These are phyloP conservation scores for Flammula alnicola DNA, from an alignment of 1,284 basidiomycete genomes.

Conservation along the genomic window DNA sequence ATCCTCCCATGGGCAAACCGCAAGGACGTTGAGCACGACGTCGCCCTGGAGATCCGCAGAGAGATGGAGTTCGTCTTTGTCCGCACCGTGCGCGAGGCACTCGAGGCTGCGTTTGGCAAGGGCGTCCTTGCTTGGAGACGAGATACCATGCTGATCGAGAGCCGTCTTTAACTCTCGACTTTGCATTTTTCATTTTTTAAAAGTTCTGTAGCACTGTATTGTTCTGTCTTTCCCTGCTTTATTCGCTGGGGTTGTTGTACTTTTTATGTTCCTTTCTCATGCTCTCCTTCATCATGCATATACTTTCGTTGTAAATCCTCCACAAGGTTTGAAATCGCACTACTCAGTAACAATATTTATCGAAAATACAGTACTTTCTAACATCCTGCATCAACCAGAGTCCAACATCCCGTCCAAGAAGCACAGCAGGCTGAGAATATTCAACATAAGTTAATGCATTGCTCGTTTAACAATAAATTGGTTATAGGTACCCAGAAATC, in stretches of 20 bases:
- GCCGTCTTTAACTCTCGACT: conserved; percentile 17
- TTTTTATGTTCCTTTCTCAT: no score
- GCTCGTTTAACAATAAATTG: conserved; percentile 5
- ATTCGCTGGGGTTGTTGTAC: no score
- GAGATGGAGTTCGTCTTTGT: conserved; percentile 84
- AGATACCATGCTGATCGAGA: conserved; percentile 29
- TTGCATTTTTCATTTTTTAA: neutral
- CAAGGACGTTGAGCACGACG: conserved; percentile 86
- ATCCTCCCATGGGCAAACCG: conserved; percentile 83
- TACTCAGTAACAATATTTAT: no score
- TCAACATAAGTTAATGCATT: conserved; percentile 14
- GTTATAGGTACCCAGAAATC: conserved; percentile 1
- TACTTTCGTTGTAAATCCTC: no score
- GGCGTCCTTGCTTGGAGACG: conserved; percentile 63
- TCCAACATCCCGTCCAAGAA: no score
- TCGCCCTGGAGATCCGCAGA: conserved; percentile 70
- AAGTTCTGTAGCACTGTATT: no score
- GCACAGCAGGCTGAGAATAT: no score
- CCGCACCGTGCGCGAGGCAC: conserved; percentile 75
- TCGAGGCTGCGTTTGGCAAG: conserved; percentile 81
- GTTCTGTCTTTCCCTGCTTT: no score
- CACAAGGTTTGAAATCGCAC: no score
- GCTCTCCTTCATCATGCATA: no score
- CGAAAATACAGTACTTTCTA: no score
- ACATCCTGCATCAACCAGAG: no score